Conservation (phyloP, 176 grass and related monocot species). For the Ensete glaucum region DNA sequence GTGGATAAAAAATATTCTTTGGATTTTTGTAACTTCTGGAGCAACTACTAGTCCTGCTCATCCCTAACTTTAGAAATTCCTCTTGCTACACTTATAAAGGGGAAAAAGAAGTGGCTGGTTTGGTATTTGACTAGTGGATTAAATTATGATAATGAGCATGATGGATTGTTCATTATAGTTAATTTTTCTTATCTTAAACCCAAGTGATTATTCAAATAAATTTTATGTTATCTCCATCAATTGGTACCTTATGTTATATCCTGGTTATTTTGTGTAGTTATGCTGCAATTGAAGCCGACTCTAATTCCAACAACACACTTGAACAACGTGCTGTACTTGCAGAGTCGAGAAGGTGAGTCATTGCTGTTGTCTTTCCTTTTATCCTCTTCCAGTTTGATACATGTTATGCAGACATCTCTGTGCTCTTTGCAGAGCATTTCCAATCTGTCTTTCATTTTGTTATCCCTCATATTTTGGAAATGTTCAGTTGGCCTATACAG, state of each 20-base stretch:
- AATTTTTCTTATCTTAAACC: not conserved
- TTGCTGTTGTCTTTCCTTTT: not conserved
- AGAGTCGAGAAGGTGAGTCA: slow-evolving; percentile 21
- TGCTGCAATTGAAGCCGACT: not conserved
- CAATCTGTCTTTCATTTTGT: not conserved
- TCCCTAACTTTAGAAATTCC: not conserved
- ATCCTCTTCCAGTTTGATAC: too few species aligned
- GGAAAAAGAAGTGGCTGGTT: not conserved
- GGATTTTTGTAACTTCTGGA: too few species aligned
- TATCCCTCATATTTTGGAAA: too few species aligned
- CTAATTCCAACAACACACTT: not conserved
- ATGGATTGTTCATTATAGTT: not conserved
- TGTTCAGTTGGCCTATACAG: not conserved
- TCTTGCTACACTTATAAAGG: not conserved
- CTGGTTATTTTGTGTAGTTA: slow-evolving; percentile 11
- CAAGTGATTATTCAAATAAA: not conserved
- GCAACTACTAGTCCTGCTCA: too few species aligned
- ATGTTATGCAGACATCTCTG: too few species aligned
- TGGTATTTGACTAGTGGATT: not conserved
- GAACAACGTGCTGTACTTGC: slow-evolving; percentile 15
- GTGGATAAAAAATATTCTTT: not conserved
- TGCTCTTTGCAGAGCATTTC: not conserved
- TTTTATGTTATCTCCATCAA: not conserved
- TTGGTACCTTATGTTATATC: not conserved
- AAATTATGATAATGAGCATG: not conserved